A percentile compares a stretch with the other conserved stretches of the same genome.
phyloP scores from a whole-genome alignment of 768 basidiomycete genomes.

The Hysterangium stoloniferum region DNA sequence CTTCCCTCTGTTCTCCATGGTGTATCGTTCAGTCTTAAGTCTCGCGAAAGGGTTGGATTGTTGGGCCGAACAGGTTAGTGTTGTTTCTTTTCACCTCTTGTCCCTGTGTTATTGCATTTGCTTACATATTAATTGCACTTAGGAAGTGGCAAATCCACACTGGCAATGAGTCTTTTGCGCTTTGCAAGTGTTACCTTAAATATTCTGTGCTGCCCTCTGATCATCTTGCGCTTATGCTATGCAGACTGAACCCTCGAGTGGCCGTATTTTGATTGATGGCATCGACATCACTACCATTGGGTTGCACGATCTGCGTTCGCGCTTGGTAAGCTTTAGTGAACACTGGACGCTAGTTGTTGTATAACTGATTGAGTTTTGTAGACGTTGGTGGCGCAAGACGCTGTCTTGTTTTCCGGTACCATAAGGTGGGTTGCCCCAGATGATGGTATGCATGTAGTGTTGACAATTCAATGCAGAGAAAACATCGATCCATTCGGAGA shows the following conservation, averaged over 20 bases:
- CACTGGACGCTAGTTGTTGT: slow-evolving; percentile 12
- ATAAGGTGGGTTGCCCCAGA: slow-evolving; percentile 12
- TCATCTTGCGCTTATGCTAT: not conserved
- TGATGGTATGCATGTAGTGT: slow-evolving; percentile 26
- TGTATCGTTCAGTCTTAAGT: slow-evolving; percentile 64
- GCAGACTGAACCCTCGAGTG: slow-evolving; percentile 66
- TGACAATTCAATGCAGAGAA: slow-evolving; percentile 41
- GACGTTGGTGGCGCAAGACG: slow-evolving; percentile 36
- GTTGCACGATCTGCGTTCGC: slow-evolving; percentile 72
- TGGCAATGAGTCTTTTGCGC: slow-evolving; percentile 80
- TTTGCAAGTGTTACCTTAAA: slow-evolving; percentile 64
- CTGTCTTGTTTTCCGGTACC: slow-evolving; percentile 34
- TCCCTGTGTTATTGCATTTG: not conserved
- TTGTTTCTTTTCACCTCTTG: not conserved
- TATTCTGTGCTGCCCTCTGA: not conserved
- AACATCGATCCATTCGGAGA: slow-evolving; percentile 67
- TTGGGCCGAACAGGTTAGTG: slow-evolving; percentile 64
- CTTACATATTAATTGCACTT: slow-evolving; percentile 4
- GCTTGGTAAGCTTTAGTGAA: slow-evolving; percentile 9
- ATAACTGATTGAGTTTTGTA: slow-evolving; percentile 17
- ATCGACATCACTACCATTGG: slow-evolving; percentile 85
- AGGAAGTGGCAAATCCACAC: slow-evolving; percentile 76
- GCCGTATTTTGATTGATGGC: slow-evolving; percentile 77
- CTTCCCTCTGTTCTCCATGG: slow-evolving; percentile 72
- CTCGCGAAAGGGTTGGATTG: slow-evolving; percentile 70